These are phyloP conservation scores for Rhodosporidiobolus sp. DNA, from an alignment of 768 basidiomycete genomes.

Conservation along the genomic window DNA sequence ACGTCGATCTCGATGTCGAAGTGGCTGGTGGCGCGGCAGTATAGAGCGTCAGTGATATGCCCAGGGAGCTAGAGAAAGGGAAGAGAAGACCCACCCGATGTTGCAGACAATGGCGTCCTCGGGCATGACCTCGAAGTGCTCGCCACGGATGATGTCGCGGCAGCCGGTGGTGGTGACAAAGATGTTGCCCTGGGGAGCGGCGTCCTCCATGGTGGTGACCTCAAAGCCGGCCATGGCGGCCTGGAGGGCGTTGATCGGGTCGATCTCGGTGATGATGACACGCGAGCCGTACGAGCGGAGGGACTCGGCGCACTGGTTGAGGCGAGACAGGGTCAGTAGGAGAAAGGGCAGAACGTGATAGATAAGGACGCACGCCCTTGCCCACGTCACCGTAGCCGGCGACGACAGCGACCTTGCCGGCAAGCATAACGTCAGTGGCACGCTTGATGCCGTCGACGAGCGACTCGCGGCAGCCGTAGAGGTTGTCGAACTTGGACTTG, in stretches of 20 bases:
- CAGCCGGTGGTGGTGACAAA: slow-evolving; percentile 99
- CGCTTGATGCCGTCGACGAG: slow-evolving; percentile 99
- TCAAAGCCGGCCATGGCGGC: slow-evolving; percentile 99
- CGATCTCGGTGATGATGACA: slow-evolving; percentile 94
- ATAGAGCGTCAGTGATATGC: not conserved
- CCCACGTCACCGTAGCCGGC: slow-evolving; percentile 99
- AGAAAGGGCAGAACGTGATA: not conserved
- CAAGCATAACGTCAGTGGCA: slow-evolving; percentile 99
- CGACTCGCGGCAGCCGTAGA: slow-evolving; percentile 99
- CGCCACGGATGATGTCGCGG: slow-evolving; percentile 89
- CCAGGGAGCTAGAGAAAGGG: not conserved
- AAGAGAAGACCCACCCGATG: not conserved
- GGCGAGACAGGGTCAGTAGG: not conserved
- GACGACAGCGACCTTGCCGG: slow-evolving; percentile 97
- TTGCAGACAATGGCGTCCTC: slow-evolving; percentile 97
- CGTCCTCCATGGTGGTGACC: slow-evolving; percentile 97
- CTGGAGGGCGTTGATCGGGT: slow-evolving; percentile 99
- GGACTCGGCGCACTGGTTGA: slow-evolving; percentile 88
- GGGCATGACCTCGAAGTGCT: slow-evolving; percentile 90
- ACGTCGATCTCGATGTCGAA: slow-evolving; percentile 76
- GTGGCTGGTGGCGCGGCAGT: slow-evolving; percentile 51
- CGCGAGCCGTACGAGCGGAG: slow-evolving; percentile 96
- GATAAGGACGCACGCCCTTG: slow-evolving; percentile 74
- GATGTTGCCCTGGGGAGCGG: slow-evolving; percentile 79
- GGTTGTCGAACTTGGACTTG: slow-evolving; percentile 95